Percentiles rank a stretch among this genome's conserved stretches.
phyloP scores from a whole-genome alignment of 2,329 filamentous ascomycete species.

The Emydomyces testavorans region DNA sequence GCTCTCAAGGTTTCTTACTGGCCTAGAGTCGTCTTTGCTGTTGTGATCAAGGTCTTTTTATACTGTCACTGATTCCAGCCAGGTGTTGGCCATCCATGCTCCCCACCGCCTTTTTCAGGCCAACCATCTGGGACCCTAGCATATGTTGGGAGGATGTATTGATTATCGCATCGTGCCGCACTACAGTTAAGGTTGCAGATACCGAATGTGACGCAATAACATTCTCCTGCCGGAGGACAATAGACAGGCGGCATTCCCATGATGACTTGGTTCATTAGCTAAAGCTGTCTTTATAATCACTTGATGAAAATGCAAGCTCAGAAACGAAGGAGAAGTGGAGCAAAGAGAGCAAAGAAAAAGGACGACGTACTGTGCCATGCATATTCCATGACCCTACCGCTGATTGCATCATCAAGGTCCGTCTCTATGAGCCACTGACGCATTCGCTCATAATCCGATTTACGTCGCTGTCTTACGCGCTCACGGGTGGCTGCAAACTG shows the following conservation, averaged over 20 bases:
- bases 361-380: constrained; percentile 48
- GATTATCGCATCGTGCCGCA: constrained; percentile 37
- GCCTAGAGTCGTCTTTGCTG: too few species aligned
- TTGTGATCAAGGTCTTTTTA: too few species aligned
- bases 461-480: constrained; percentile 37
- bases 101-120: constrained; percentile 47
- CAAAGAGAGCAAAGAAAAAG: not conserved
- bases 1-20: too few species aligned
- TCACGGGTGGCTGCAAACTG: constrained; percentile 44
- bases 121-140: constrained; percentile 50
- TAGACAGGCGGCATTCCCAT: constrained; percentile 44
- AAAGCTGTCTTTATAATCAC: not conserved
- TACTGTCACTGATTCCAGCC: constrained; percentile 15
- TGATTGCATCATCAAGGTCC: constrained; percentile 38
- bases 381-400: constrained; percentile 46
- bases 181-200: constrained; percentile 41
- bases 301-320: not conserved
- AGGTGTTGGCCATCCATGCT: constrained; percentile 21
- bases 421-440: constrained; percentile 42
- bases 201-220: constrained; percentile 57
- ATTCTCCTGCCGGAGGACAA: constrained; percentile 50
- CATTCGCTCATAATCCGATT: constrained; percentile 40
- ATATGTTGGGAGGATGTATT: constrained; percentile 49
- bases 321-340: not conserved
- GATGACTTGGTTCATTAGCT: constrained; percentile 13